Evolutionary conservation across 106 monocot genomes (phyloP).

Genomic region (Agapanthus africanus): DNA sequence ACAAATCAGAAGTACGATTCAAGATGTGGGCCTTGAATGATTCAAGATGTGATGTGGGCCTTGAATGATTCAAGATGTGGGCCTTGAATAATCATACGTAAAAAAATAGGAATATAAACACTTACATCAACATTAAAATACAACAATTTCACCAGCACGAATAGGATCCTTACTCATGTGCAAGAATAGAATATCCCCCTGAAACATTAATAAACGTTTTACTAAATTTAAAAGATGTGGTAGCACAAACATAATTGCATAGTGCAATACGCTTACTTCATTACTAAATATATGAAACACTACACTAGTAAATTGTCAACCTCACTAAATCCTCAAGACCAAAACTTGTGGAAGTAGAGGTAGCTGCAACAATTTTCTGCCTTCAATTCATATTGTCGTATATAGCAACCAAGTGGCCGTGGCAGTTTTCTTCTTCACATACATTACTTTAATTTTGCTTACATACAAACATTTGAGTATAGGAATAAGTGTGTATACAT

Average conservation of each 20-base stretch:
- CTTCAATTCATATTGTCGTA: no score
- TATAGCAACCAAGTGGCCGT: no score
- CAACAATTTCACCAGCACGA: slow-evolving; percentile 54
- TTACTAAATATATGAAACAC: neutral
- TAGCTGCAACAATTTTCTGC: no score
- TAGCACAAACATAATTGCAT: neutral
- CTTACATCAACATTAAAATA: slow-evolving; percentile 54
- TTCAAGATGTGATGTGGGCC: no score
- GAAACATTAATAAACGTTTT: slow-evolving; percentile 12
- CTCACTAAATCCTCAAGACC: neutral
- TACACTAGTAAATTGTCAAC: neutral
- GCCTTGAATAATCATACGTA: neutral
- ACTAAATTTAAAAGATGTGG: slow-evolving; percentile 2
- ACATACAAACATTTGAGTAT: no score
- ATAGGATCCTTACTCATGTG: slow-evolving; percentile 56
- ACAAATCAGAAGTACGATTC: neutral
- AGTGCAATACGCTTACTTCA: no score
- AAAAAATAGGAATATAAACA: neutral
- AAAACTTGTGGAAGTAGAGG: neutral
- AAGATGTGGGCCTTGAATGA: no score
- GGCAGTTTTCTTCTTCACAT: no score
- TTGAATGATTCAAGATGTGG: no score
- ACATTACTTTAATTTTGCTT: neutral
- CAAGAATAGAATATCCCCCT: slow-evolving; percentile 63
- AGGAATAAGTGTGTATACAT: no score